phyloP scores from a whole-genome alignment of 148 eudicot genomes.

The Diospyros lotus region DNA sequence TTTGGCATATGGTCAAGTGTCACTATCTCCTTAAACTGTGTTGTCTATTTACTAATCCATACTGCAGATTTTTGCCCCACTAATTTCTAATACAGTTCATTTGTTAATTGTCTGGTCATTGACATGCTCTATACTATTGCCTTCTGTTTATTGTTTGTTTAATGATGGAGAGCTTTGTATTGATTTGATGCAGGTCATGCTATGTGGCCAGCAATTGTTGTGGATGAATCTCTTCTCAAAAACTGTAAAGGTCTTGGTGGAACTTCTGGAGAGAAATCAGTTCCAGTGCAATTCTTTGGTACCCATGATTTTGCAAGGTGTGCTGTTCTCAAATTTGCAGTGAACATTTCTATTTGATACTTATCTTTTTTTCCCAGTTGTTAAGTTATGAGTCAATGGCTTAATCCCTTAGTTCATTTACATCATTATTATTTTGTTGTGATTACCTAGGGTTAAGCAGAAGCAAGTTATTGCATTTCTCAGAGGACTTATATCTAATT shows the following conservation, averaged over 20 bases:
- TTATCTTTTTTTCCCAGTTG: neutral
- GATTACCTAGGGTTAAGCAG: constrained; percentile 57
- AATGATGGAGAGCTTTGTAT: neutral
- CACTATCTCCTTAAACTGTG: no score
- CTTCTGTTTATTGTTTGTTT: neutral
- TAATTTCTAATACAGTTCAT: neutral
- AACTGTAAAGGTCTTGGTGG: constrained; percentile 62
- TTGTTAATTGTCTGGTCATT: neutral
- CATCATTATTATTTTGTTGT: constrained; percentile 10
- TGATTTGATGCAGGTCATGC: constrained; percentile 62
- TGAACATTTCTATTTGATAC: neutral
- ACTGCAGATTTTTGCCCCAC: neutral
- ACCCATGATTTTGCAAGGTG: constrained; percentile 98
- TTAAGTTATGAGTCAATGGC: constrained; percentile 3
- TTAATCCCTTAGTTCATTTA: constrained; percentile 2
- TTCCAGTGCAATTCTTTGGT: constrained; percentile 95
- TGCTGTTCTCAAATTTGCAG: constrained; percentile 4
- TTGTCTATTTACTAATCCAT: neutral
- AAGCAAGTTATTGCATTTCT: constrained; percentile 83
- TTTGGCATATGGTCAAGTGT: neutral
- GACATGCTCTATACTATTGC: neutral
- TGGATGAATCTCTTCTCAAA: constrained; percentile 64
- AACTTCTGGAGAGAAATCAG: constrained; percentile 61
- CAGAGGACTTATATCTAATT: constrained; percentile 79
- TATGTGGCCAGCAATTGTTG: constrained; percentile 89